Evolutionary conservation across 805 yeast genomes (phyloP), one percentile per base, ranked within the genome.

Genomic region (Myxozyma vanderwaltii): DNA sequence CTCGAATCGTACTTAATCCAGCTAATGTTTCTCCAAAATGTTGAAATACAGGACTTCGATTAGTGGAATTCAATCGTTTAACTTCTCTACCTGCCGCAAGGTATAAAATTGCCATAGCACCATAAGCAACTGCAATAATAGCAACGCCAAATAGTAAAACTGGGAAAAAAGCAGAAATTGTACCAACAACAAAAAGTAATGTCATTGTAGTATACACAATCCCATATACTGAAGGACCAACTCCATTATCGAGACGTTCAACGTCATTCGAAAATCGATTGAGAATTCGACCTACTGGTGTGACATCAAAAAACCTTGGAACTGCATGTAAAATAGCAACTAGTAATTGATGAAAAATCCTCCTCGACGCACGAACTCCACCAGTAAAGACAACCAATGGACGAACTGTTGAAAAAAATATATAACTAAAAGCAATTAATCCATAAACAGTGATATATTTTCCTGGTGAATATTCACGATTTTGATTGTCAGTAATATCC

Each of bases 261-360:
- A 92, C 84, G 76, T 92, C 99, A 72, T 89, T 91, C 6, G 97
- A 89, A 71, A 94, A 92, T 70, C 99, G 82, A 75, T 92, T 94
- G 90, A 92, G 89, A 57, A 92, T 89, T 72, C 98, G 86, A 36
- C 99, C 99, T 67, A 88, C 82, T 7, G 99, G 98, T 2, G 98
- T 92, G 21, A 94, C 81, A 71, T 94, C 98, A 73, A 91, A 92
- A 75, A 94, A 94, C 69, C 97, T 81, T 65, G 90, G 77, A 63
- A 81, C 86, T 1, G 97, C 95, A 63, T 86, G 81, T 69, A 91
- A 72, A 38, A 91, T 86, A 15, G 80, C 80, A n/a, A 76, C 70
- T 69, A 92, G 78, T 23, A 91, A 81, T 41, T 77, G 77, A 58
- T 80, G 76, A 73, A 92, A 94, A 56, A 92, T 81, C 64, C 77